Conservation (phyloP, 1,284 basidiomycete genomes). For the Boletus holoroseus region DNA sequence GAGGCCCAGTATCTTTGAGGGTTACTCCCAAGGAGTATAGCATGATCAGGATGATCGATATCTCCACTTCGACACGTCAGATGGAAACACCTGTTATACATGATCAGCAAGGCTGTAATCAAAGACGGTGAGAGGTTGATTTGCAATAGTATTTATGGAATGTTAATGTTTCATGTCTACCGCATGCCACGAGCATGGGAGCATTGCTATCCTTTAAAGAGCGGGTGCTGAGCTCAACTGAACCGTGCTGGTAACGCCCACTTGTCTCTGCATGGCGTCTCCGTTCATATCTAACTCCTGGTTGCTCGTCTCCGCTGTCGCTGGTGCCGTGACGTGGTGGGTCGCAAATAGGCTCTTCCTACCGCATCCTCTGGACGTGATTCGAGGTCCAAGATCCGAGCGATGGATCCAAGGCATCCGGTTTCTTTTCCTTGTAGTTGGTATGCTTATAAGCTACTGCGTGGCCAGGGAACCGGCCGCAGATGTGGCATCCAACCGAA, state of each 20-base stretch:
- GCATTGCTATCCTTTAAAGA: not conserved
- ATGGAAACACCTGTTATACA: not conserved
- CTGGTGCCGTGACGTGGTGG: not conserved
- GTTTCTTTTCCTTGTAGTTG: not conserved
- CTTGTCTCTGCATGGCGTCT: not conserved
- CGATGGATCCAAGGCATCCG: conserved; percentile 4
- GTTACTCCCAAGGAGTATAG: not conserved
- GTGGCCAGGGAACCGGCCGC: conserved; percentile 1
- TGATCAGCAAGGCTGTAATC: not conserved
- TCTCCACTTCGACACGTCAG: not conserved
- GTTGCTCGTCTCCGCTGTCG: not conserved
- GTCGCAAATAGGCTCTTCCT: not conserved
- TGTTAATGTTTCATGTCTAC: not conserved
- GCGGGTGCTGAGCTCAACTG: not conserved
- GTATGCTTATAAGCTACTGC: not conserved
- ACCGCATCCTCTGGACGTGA: conserved; percentile 2
- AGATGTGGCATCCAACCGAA: conserved; percentile 6
- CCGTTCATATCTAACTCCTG: not conserved
- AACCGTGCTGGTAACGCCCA: too few species aligned
- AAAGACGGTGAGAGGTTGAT: too few species aligned
- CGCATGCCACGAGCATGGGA: not conserved
- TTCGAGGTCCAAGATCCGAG: conserved; percentile 1
- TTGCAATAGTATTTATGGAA: too few species aligned
- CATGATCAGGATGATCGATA: not conserved
- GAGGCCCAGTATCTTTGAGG: not conserved